Conservation (phyloP, 305 asterid genomes). For the Fraxinus velutina region DNA sequence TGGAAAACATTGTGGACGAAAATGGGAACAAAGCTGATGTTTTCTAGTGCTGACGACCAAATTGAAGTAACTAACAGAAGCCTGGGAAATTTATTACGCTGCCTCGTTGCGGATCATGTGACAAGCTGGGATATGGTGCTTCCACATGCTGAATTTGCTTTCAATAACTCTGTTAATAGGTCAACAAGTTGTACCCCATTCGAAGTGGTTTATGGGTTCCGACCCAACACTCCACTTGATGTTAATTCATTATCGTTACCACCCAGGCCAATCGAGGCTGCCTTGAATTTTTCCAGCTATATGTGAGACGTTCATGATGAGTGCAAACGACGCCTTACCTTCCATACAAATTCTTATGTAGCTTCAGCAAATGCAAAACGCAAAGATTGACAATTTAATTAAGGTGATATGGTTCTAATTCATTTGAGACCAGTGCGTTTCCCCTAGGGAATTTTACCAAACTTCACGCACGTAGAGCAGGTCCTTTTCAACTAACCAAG, state of each 20-base stretch:
- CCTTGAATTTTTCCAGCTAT: not conserved
- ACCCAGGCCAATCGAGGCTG: not conserved
- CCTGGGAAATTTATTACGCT: not conserved
- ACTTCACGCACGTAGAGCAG: too few species aligned
- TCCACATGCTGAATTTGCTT: not conserved
- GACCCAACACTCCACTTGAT: not conserved
- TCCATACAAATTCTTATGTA: too few species aligned
- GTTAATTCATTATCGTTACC: not conserved
- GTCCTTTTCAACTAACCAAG: too few species aligned
- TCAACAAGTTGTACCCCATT: not conserved
- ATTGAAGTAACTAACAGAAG: not conserved
- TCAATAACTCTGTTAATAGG: not conserved
- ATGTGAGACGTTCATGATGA: not conserved
- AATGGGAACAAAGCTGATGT: not conserved
- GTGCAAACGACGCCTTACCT: too few species aligned
- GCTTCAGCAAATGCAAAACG: too few species aligned
- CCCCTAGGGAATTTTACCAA: too few species aligned
- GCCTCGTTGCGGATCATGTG: not conserved
- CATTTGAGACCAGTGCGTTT: too few species aligned
- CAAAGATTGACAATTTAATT: too few species aligned
- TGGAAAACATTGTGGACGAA: not conserved
- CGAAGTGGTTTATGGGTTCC: not conserved
- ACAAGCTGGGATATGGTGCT: not conserved
- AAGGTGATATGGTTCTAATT: too few species aligned
- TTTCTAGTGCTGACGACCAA: not conserved